Evolutionary conservation across 352 stramenopile species (phyloP).

Genomic region (Albugo laibachii): DNA sequence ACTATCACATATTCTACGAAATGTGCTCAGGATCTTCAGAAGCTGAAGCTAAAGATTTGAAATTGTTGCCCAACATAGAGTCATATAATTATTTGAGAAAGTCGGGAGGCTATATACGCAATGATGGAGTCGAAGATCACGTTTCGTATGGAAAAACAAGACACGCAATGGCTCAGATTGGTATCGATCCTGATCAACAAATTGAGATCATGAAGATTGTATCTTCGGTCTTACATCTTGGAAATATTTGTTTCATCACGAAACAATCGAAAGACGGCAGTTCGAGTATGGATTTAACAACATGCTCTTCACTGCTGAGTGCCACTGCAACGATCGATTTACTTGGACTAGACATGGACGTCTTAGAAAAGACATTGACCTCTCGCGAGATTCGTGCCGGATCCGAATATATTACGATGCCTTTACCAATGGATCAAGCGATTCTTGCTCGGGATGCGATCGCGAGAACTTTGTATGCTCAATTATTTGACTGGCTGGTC

Average conservation of each 20-base stretch:
- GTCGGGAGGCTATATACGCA: constrained; percentile 41
- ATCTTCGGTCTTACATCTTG: constrained; percentile 70
- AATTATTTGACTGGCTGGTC: constrained; percentile 90
- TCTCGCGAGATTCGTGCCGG: constrained; percentile 68
- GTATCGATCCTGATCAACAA: constrained; percentile 57
- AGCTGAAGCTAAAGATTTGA: constrained; percentile 25
- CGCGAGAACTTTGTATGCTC: constrained; percentile 75
- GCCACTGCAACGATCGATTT: constrained; percentile 68
- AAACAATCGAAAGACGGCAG: constrained; percentile 34
- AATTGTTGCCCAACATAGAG: constrained; percentile 17
- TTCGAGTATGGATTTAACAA: constrained; percentile 30
- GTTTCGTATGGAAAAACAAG: constrained; percentile 55
- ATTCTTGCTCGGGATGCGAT: constrained; percentile 63
- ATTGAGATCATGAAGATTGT: constrained; percentile 66
- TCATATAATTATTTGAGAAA: constrained; percentile 76
- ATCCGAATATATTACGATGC: constrained; percentile 53
- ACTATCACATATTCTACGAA: constrained; percentile 98
- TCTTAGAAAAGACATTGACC: constrained; percentile 37
- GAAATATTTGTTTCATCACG: constrained; percentile 61
- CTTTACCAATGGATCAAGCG: constrained; percentile 39
- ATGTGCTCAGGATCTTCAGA: constrained; percentile 59
- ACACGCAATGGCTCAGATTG: constrained; percentile 65
- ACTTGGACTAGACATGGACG: constrained; percentile 36
- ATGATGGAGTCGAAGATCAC: constrained; percentile 62
- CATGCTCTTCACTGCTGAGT: constrained; percentile 13